Conservation (phyloP, 345 rosid species). For the Tarenaya hassleriana region DNA sequence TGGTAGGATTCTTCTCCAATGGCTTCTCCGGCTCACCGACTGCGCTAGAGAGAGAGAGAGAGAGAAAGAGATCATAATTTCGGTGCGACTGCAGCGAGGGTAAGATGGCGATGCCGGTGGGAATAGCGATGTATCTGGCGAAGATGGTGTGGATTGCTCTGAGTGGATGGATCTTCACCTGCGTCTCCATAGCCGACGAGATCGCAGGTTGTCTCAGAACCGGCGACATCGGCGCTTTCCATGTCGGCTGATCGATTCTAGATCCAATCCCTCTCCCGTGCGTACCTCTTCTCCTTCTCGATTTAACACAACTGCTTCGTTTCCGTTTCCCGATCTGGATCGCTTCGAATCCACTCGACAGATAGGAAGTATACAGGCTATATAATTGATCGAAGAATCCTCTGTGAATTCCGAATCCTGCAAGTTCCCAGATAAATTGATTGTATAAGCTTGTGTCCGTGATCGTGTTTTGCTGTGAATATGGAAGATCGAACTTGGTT, state of each 20-base stretch:
- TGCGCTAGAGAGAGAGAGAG: slow-evolving; percentile 5
- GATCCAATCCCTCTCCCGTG: slow-evolving; percentile 2
- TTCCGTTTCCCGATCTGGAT: slow-evolving; percentile 6
- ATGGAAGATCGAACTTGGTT: too few species aligned
- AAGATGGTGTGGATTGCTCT: slow-evolving; percentile 63
- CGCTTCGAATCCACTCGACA: background rate
- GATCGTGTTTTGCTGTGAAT: too few species aligned
- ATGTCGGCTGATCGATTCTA: slow-evolving; percentile 47
- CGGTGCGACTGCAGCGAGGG: background rate
- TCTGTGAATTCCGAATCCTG: too few species aligned
- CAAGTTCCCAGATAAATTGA: too few species aligned
- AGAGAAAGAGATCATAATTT: background rate
- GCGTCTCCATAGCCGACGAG: slow-evolving; percentile 82
- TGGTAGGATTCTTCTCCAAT: background rate
- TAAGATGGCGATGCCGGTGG: slow-evolving; percentile 61
- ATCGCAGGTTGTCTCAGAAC: slow-evolving; percentile 63
- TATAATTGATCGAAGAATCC: too few species aligned
- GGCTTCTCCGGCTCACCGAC: slow-evolving; percentile 15
- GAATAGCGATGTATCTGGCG: slow-evolving; percentile 50
- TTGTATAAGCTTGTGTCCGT: too few species aligned
- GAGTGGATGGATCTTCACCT: slow-evolving; percentile 69
- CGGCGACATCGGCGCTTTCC: slow-evolving; percentile 85
- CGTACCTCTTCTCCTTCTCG: slow-evolving; percentile 6
- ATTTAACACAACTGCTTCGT: background rate
- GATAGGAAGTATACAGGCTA: too few species aligned